Percentiles rank a stretch among this genome's conserved stretches.
Evolutionary conservation across 306 rosid genomes (phyloP).

Genomic region (Ziziphus jujuba): DNA sequence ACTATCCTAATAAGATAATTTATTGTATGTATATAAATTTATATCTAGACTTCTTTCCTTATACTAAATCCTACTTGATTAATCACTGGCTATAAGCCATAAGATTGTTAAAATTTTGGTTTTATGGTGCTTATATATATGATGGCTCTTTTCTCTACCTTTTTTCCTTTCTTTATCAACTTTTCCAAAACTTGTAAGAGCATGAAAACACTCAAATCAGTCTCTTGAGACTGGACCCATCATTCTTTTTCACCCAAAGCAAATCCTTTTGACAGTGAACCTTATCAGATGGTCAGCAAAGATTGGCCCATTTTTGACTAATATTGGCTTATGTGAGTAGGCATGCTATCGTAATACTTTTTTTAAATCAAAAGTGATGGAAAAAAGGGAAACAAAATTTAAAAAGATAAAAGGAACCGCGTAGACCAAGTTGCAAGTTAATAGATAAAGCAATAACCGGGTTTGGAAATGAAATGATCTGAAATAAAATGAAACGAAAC

Average conservation of each 20-base stretch:
- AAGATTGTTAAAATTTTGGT: too few relatives aligned
- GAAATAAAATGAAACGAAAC: neutral
- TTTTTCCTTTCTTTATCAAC: too few relatives aligned
- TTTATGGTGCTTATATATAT: too few relatives aligned
- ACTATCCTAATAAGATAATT: too few relatives aligned
- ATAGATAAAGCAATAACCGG: neutral
- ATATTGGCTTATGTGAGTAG: neutral
- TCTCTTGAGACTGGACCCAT: neutral
- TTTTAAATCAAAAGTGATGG: neutral
- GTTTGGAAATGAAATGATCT: neutral
- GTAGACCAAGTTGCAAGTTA: neutral
- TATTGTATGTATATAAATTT: too few relatives aligned
- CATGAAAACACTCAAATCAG: too few relatives aligned
- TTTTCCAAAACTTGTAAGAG: too few relatives aligned
- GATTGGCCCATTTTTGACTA: neutral
- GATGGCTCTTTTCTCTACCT: too few relatives aligned
- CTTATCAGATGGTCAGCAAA: neutral
- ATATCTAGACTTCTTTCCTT: too few relatives aligned
- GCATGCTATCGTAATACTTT: constrained; percentile 1
- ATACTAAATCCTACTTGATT: too few relatives aligned
- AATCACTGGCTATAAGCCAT: too few relatives aligned
- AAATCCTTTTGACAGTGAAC: neutral
- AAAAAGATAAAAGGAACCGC: neutral
- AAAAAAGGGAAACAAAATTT: neutral
- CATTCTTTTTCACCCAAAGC: neutral